Evolutionary conservation across 2,329 filamentous ascomycete species (phyloP).

Genomic region (Apiospora aurea): DNA sequence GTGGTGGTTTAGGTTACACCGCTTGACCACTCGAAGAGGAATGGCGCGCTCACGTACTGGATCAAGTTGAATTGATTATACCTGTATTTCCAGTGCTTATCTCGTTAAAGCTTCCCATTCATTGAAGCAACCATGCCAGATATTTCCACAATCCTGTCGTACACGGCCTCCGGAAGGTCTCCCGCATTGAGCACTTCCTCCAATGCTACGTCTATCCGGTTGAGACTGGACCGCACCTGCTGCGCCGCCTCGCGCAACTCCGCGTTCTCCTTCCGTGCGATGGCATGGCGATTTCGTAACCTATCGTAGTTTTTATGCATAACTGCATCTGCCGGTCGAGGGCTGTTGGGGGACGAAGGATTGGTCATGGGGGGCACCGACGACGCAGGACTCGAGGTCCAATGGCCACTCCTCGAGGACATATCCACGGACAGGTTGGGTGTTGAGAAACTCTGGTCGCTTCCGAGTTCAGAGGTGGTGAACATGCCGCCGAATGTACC

Average conservation of each 20-base stretch:
- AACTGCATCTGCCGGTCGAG: background rate
- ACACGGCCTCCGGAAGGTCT: background rate
- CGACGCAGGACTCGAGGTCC: background rate
- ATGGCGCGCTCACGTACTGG: too few relatives aligned
- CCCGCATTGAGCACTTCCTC: background rate
- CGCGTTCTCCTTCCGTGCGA: background rate
- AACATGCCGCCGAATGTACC: too few relatives aligned
- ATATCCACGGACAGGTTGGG: background rate
- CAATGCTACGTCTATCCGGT: background rate
- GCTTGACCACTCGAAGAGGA: too few relatives aligned
- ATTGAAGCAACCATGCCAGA: background rate
- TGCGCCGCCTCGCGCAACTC: constrained; percentile 17
- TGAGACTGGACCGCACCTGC: background rate
- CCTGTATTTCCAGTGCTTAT: background rate
- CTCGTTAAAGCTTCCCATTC: background rate
- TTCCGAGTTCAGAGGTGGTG: too few relatives aligned
- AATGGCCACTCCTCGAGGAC: background rate
- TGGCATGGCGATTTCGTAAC: background rate
- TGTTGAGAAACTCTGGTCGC: too few relatives aligned
- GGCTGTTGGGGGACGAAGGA: background rate
- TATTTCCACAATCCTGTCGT: background rate
- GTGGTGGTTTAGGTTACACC: background rate
- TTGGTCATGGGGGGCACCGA: background rate
- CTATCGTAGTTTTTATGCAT: background rate
- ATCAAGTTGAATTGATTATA: too few relatives aligned